Evolutionary conservation across 768 basidiomycete species (phyloP).

Genomic region (Phallus indusiatus): DNA sequence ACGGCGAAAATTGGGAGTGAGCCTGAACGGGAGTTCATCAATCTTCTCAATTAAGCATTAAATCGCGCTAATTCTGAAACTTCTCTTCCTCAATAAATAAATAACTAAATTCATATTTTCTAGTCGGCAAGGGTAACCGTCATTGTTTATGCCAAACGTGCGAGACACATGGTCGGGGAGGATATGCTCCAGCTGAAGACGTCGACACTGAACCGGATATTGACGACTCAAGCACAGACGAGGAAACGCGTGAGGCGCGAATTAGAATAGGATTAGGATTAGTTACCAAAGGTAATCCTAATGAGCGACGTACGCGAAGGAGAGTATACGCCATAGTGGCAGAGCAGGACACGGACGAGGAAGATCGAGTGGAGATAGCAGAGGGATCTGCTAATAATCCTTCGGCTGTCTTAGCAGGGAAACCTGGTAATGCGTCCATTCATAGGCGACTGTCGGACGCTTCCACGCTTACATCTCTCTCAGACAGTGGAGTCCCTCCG

Average conservation of each 20-base stretch:
- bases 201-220: constrained; percentile 28
- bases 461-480: constrained; percentile 5
- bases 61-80: neutral
- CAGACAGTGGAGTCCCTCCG: constrained; percentile 2
- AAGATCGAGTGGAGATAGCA: constrained; percentile 49
- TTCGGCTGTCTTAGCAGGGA: constrained; percentile 21
- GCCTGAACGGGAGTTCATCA: neutral
- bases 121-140: constrained; percentile 59
- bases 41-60: neutral
- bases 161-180: constrained; percentile 65
- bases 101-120: constrained; percentile 7
- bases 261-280: constrained; percentile 4
- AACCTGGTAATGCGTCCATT: constrained; percentile 37
- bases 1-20: constrained; percentile 12
- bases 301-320: constrained; percentile 72
- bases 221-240: constrained; percentile 34
- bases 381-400: constrained; percentile 37
- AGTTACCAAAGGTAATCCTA: constrained; percentile 45
- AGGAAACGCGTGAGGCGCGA: constrained; percentile 19
- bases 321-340: constrained; percentile 70
- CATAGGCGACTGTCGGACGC: constrained; percentile 2
- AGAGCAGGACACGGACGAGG: constrained; percentile 47
- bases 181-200: constrained; percentile 37
- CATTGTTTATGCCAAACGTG: constrained; percentile 84
- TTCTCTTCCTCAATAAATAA: neutral